Evolutionary conservation across 169 alveolate genomes (phyloP), one percentile per base, ranked within the genome.

Genomic region (Cryptosporidium viatorum): DNA sequence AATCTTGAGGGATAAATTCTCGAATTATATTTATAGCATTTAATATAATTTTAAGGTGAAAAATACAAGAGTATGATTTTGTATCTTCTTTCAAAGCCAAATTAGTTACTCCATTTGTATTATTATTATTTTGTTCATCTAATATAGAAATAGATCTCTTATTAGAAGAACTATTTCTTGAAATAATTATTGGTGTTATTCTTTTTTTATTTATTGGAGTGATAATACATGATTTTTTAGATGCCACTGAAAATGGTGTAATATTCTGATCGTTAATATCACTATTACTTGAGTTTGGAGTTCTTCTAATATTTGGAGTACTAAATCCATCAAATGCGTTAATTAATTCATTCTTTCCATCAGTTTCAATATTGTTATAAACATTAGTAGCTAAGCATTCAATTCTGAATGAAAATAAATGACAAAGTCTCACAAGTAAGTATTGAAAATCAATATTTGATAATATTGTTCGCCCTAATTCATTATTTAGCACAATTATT

Each of bases 311-410:
- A 45, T 39, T 48, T 59, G 65, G 74, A 80, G 65, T 35, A 16
- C 26, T 26, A 31, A n/a, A 26, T 16, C 26, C 71, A 31, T 65
- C 33, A 37, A 33, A n/a, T 14, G 48, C 14, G 23, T n/a, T 65
- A 18, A n/a, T 37, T 21, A 37, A 33, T 65, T 35, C 65, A 31
- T 62, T 37, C 23, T 23, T 23, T 2, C 31, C 69, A 23, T 58
- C 3, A 26, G 45, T 41, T 41, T 59, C 52, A 37, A 37, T 60
- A n/a, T 70, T 67, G 3, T 65, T 65, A 18, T 80, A 33, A 60
- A 65, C 62, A 65, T 80, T 37, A 21, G 89, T 80, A 23, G 75
- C 59, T 9, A 80, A 50, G 41, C 80, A 80, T 62, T 80, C 69
- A 16, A 80, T 45, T 29, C 89, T 59, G 26, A 80, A 65, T 0